These are phyloP conservation scores for Cystobasidiaceae sp. DNA, from an alignment of 1,284 basidiomycete genomes.

Conservation along the genomic window DNA sequence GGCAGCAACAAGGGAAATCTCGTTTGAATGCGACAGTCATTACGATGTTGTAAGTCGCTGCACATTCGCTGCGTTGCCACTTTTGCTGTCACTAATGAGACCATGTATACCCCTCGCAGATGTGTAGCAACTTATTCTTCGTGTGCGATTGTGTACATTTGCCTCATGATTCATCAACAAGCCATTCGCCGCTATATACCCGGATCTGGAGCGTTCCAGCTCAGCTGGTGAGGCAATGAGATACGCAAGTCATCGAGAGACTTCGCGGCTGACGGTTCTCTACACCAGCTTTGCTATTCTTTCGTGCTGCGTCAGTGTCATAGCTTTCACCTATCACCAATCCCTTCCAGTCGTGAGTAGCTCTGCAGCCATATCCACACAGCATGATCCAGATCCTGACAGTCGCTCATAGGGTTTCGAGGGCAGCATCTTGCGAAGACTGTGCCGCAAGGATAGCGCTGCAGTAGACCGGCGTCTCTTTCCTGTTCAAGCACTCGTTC, in stretches of 20 bases:
- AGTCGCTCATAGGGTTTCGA: constrained; percentile 14
- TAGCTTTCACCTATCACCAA: constrained; percentile 25
- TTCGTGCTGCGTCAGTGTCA: constrained; percentile 11
- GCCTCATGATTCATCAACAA: constrained; percentile 9
- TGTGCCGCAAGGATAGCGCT: constrained; percentile 7
- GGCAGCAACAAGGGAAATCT: not conserved
- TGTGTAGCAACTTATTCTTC: constrained; percentile 5
- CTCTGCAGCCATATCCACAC: not conserved
- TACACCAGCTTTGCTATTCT: constrained; percentile 2
- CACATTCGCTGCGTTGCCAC: not conserved
- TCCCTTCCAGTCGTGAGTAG: constrained; percentile 21
- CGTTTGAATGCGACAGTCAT: constrained; percentile 28
- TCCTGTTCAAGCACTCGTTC: not conserved
- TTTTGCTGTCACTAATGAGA: not conserved
- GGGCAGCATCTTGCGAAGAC: not conserved
- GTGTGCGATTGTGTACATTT: constrained; percentile 1
- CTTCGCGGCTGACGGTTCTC: no score
- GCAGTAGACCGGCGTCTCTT: constrained; percentile 16
- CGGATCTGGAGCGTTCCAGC: constrained; percentile 16
- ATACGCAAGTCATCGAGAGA: no score
- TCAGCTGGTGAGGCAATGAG: constrained; percentile 16
- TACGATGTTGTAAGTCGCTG: not conserved
- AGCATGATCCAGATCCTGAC: not conserved
- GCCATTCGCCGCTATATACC: not conserved
- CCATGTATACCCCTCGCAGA: not conserved